Percentiles rank a stretch among this genome's conserved stretches.
Conservation (phyloP, 1,139 yeast species). For the Candida sp. region DNA sequence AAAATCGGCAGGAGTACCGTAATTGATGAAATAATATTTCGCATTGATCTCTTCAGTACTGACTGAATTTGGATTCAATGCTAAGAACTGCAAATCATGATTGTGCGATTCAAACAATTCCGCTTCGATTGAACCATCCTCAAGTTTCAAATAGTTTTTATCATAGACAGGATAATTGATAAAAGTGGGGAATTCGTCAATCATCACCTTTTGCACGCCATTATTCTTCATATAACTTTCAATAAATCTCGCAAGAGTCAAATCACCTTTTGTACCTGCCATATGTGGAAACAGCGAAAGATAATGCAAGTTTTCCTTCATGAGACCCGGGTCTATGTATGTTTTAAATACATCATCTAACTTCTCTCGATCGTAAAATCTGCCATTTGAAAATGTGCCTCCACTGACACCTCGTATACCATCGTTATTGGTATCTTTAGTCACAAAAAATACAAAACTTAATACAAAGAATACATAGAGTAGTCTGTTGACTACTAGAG, state of each 20-base stretch:
- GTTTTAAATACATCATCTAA: constrained; percentile 47
- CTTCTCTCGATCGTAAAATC: constrained; percentile 57
- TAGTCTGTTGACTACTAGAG: constrained; percentile 75
- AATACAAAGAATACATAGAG: constrained; percentile 67
- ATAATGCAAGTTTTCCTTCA: constrained; percentile 73
- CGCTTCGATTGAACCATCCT: constrained; percentile 35
- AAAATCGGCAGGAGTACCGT: constrained; percentile 62
- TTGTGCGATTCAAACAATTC: constrained; percentile 30
- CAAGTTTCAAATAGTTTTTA: constrained; percentile 28
- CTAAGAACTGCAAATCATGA: constrained; percentile 34
- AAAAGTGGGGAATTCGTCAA: constrained; percentile 49
- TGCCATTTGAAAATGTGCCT: constrained; percentile 51
- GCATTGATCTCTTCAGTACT: constrained; percentile 49
- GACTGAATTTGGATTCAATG: constrained; percentile 69
- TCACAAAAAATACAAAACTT: constrained; percentile 50
- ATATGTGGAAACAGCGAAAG: constrained; percentile 81
- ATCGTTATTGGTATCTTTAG: constrained; percentile 52
- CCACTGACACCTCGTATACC: constrained; percentile 39
- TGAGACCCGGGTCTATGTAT: constrained; percentile 51
- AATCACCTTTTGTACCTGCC: constrained; percentile 86
- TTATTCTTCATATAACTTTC: constrained; percentile 53
- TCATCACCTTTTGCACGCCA: constrained; percentile 51
- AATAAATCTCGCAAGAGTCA: constrained; percentile 64
- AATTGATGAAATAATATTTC: constrained; percentile 52
- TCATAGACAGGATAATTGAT: constrained; percentile 50